Evolutionary conservation across 805 yeast genomes (phyloP), one percentile per base, ranked within the genome.

Genomic region (Crinitomyces ghanaensis): DNA sequence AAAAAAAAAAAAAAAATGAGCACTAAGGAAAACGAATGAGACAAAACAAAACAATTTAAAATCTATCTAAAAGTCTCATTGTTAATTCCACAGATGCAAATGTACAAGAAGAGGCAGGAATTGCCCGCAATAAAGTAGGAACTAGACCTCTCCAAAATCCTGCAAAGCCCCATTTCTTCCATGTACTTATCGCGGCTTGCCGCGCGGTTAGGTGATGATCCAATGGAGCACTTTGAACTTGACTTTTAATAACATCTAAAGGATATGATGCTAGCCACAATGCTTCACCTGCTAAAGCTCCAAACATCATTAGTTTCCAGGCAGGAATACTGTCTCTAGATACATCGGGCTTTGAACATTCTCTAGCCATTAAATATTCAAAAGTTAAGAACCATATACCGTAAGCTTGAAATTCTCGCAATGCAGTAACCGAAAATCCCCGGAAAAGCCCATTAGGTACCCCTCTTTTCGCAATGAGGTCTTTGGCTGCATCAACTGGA

Each of bases 71-170:
- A 12, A 57, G 41, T 32, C 88, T 56, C 39, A 78, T 53, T 0
- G 83, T 76, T 36, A 72, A 58, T 48, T 78, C 88, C 2, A 78
- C 86, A 9, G 78, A 71, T 2, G 85, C 81, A 62, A 78, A 78
- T 0, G 88, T 78, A 11, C 81, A 81, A 1, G 86, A 83, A 38
- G 77, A 76, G 0, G 83, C 81, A 43, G 77, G 83, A 11, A 67
- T 53, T 36, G 77, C 83, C 33, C 83, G 54, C 8, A 70, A 34
- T 6, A 72, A 44, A 0, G 83, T 76, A 31, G 77, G 70, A 8
- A 59, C 51, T 11, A 64, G 51, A 1, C 83, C 83, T 36, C 77
- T 56, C 53, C 67, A 72, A 19, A 76, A 49, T 0, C 82, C 83
- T 12, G 37, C 30, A 5, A 42, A 12, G 3, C 83, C 82, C 5